Evolutionary conservation across 2,329 filamentous ascomycete genomes (phyloP), one percentile per base, ranked within the genome.

Genomic region (Epichloe gansuensis): DNA sequence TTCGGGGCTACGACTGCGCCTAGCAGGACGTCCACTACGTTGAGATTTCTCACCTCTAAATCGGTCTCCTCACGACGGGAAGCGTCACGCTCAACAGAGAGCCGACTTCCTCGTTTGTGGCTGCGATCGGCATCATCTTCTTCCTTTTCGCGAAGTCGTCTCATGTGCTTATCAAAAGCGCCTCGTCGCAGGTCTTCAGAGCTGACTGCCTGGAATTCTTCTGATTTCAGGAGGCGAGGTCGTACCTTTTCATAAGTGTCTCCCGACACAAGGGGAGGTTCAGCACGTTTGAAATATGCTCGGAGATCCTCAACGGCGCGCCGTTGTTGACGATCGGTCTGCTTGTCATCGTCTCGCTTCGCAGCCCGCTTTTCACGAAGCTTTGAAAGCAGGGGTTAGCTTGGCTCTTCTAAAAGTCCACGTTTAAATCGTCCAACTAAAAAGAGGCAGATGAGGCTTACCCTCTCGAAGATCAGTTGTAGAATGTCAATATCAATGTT

Each of bases 171-270:
- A 54, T 96, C 91, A 70, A 96, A 97, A 13, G 89, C 91, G 59
- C 80, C 78, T 56, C 84, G 82, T 54, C 91, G 86, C 56, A 86
- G 76, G 51, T 95, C 89, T 58, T 98, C 93, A 44, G 86, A 85
- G 58, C 83, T 76, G 48, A 97, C 78, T 51, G 85, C 85, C 67
- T 85, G 81, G 71, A 88, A 98, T 68, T 97, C 93, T 54, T 90
- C 83, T 60, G 80, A 81, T 64, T 87, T 87, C 61, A 87, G 82
- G 58, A 98, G 76, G 57, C 88, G 85, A 60, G 84, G 76, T 65
- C 84, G 85, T 64, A 96, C 81, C 73, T 88, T 85, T 61, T 97
- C 91, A 81, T 90, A 98, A 53, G 85, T 89, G 67, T 97, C 91
- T 61, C 78, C 78, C 50, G 82, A 65, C 35, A 80, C 73, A 58